These are phyloP conservation scores for Stephania cephalantha DNA, from an alignment of 164 flowering plant species.

Conservation along the genomic window DNA sequence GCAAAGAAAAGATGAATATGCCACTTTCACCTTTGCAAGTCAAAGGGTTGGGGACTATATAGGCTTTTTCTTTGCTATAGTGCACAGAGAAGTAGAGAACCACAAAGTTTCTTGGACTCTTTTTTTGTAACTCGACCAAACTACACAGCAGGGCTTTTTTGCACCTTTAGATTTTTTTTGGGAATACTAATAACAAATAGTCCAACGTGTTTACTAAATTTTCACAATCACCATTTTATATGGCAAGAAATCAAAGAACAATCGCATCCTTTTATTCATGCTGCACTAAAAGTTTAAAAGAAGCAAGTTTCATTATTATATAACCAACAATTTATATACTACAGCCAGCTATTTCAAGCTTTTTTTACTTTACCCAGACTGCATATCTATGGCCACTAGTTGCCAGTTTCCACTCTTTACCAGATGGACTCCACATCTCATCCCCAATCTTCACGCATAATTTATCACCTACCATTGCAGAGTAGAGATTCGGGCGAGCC, in stretches of 20 bases:
- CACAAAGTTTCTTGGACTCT: not conserved
- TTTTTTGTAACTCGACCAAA: not conserved
- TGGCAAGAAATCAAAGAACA: not conserved
- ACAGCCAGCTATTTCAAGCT: not conserved
- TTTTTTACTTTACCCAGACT: constrained; percentile 60
- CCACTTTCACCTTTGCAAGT: not conserved
- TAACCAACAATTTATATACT: not conserved
- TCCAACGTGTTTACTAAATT: not conserved
- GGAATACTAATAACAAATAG: not conserved
- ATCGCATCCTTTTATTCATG: not conserved
- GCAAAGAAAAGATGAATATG: not conserved
- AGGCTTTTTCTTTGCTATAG: not conserved
- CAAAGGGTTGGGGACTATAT: not conserved
- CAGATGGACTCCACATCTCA: constrained; percentile 83
- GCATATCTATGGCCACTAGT: constrained; percentile 76
- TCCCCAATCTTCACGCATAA: constrained; percentile 87
- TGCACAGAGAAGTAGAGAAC: not conserved
- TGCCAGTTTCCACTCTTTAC: constrained; percentile 76
- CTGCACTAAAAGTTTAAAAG: not conserved
- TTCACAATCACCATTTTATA: not conserved
- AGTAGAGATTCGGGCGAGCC: constrained; percentile 69
- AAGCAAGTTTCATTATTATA: constrained; percentile 2
- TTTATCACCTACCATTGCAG: constrained; percentile 69
- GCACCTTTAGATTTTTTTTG: not conserved
- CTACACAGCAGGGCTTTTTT: not conserved